These are phyloP conservation scores for Amauroascus niger DNA, from an alignment of 2,329 filamentous ascomycete genomes.

Conservation along the genomic window DNA sequence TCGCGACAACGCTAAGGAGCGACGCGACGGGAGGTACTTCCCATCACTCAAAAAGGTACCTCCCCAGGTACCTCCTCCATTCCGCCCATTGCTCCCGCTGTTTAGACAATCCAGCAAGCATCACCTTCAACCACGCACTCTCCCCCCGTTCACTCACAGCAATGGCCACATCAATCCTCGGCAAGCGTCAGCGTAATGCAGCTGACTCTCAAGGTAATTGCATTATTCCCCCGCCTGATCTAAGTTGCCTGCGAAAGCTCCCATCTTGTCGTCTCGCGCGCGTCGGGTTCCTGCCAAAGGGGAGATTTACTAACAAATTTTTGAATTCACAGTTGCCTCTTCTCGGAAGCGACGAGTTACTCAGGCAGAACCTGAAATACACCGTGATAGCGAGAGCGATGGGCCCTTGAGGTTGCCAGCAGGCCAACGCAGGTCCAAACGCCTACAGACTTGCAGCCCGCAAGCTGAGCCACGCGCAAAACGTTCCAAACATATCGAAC, in stretches of 20 bases:
- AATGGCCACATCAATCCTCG: conserved; percentile 32
- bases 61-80: conserved; percentile 15
- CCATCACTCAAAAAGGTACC: conserved; percentile 18
- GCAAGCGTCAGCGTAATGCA: conserved; percentile 15
- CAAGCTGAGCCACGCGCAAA: conserved; percentile 21
- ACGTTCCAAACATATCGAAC: conserved; percentile 28
- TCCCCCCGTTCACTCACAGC: conserved; percentile 21
- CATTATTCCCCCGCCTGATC: conserved; percentile 3
- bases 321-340: conserved; percentile 28
- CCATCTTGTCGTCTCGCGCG: too few species aligned
- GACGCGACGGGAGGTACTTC: conserved; percentile 16
- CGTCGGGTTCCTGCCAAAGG: conserved; percentile 14
- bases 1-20: conserved; percentile 10
- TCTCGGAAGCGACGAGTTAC: conserved; percentile 41
- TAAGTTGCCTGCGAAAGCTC: too few species aligned
- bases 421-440: conserved; percentile 30
- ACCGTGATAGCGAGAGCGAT: conserved; percentile 25
- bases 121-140: conserved; percentile 19
- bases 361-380: conserved; percentile 33
- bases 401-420: conserved; percentile 22
- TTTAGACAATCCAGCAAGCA: conserved; percentile 18
- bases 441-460: conserved; percentile 23
- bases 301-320: conserved; percentile 17
- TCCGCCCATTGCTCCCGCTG: conserved; percentile 19
- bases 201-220: conserved; percentile 35